A percentile compares a stretch with the other conserved stretches of the same genome.
Evolutionary conservation across 1,284 basidiomycete genomes (phyloP).

Genomic region (Ganoderma lingzhi): DNA sequence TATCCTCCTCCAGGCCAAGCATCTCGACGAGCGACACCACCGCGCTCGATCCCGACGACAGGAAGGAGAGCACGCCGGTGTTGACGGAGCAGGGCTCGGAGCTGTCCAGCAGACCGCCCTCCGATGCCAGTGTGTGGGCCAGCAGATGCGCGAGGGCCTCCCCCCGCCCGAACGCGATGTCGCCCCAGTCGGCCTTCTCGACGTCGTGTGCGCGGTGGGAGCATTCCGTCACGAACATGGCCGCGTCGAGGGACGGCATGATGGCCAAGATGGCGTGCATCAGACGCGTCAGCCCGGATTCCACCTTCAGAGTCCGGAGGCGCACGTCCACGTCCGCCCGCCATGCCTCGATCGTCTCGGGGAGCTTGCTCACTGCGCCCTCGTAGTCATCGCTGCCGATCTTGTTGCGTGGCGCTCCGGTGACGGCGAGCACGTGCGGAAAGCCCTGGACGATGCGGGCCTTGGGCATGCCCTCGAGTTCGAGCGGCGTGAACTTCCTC

Average conservation of each 20-base stretch:
- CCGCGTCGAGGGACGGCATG: not conserved
- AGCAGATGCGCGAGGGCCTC: not conserved
- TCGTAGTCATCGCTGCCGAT: not conserved
- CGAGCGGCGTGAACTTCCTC: not conserved
- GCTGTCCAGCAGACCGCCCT: not conserved
- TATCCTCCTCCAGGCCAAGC: not conserved
- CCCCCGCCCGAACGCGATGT: not conserved
- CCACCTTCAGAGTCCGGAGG: not conserved
- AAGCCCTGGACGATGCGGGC: not conserved
- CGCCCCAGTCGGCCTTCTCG: not conserved
- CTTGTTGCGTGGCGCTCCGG: not conserved
- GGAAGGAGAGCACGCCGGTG: not conserved
- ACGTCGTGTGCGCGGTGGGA: not conserved
- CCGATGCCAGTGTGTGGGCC: not conserved
- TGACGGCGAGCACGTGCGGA: not conserved
- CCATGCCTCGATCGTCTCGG: not conserved
- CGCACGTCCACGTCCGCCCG: not conserved
- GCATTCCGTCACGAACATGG: conserved; percentile 1
- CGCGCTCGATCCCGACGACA: not conserved
- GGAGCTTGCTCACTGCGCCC: not conserved
- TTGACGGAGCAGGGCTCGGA: not conserved
- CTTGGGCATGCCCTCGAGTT: not conserved
- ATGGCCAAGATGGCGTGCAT: not conserved
- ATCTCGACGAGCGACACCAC: not conserved
- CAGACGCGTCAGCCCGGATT: not conserved